Base-by-base conservation (phyloP, 768 basidiomycete species). In the Psilocybe tampanensis region DNA sequence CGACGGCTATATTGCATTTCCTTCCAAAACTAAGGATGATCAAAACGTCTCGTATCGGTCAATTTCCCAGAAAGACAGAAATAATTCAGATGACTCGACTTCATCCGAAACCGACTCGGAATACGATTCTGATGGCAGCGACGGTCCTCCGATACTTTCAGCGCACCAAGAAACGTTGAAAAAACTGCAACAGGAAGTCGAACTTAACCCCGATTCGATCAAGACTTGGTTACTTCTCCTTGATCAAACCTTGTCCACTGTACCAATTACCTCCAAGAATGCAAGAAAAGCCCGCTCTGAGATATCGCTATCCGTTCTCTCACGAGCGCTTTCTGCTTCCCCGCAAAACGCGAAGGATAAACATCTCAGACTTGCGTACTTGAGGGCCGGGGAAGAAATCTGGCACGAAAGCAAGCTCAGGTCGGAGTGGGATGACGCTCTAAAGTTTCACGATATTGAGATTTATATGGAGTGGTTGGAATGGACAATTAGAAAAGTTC, bases 381-480 rank as follows among this genome's bases (percentile, higher is more conserved):
- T 94, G 44, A 81, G 80, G 52, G 84, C 88, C 1, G 90, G 90
- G 17, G 89, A 90, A 70, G 84, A 89, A 57, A 64, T 89, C 17
- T 92, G 90, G 90, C 68, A 79, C 21, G 76, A 76, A 54, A 75
- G 74, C 42, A 83, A 84, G 69, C 64, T 88, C 17, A 52, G 65
- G 21, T 73, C 74, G 2, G 89, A 92, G 62, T 94, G 92, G 92
- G 75, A 79, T 18, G 58, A 63, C 18, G 84, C 87, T 2, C 68
- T 92, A 60, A 74, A 72, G 36, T 62, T 81, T 3, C 79, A 82
- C 24, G 81, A 78, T 33, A 68, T 79, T 23, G 82, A 85, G 34
- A 76, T 93, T 22, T 89, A 86, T 82, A 80, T 92, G 73, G 87
- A 87, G 61, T 94, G 91, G 90, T 65, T 93, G 2, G 88, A 89